Base-by-base conservation (phyloP, 2,329 filamentous ascomycete genomes). In the Fusarium albosuccineum region DNA sequence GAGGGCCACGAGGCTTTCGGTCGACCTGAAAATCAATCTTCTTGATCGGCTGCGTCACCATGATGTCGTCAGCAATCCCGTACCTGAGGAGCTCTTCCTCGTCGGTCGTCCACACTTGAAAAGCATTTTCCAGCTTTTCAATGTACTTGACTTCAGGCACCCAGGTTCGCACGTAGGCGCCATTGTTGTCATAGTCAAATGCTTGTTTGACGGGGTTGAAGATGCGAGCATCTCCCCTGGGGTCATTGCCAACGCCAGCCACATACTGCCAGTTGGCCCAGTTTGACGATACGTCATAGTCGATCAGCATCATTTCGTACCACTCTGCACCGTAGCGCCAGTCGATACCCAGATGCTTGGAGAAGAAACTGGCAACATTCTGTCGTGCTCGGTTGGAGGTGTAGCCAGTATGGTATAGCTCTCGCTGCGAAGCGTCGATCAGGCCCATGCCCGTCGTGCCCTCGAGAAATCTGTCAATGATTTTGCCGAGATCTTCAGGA, bases 231-330 rank as follows among this genome's bases (percentile, higher is more conserved):
- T 91, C 87, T 7, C 89, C 88, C 22, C 91, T 82, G 0, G 92
- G 92, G 68, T 95, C 92, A 67, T 94, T 94, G 8, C 92, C 92
- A 0, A 95, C 91, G 0, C 92, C 92, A 0, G 92, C 86, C 1
- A 92, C 87, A 64, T 95, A 95, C 76, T 94, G 91, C 92, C 92
- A 94, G 71, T 93, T 94, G 9, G 89, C 89, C 91, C 91, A 95
- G 69, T 94, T 94, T 61, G 85, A 91, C 13, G 86, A 88, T 0
- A 91, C 85, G 69, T 95, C 92, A 74, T 94, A 93, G 74, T 96
- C 92, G 30, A 90, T 82, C 4, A 94, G 82, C 73, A 91, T 81
- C 74, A 85, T 87, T 75, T 95, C 92, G 73, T 94, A 95, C 91
- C 91, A 95, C 75, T 94, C 92, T 0, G 92, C 92, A 0, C 92